Evolutionary conservation across 129 eudicot species (phyloP).

Genomic region (Arctium lappa): DNA sequence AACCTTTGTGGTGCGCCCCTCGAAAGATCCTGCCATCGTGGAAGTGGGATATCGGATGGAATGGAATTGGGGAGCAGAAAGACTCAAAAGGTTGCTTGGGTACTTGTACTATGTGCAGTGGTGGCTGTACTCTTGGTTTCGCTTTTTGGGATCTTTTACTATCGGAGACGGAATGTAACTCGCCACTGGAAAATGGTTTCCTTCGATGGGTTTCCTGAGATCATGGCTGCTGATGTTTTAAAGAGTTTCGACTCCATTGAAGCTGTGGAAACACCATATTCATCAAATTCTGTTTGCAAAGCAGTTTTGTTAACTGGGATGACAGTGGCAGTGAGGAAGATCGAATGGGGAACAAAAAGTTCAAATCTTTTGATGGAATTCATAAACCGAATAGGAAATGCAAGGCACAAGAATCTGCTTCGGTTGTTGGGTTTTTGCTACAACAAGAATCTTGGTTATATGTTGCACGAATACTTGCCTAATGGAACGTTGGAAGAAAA

Average conservation of each 20-base stretch:
- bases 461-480: slow-evolving; percentile 71
- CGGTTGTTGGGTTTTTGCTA: slow-evolving; percentile 77
- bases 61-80: slow-evolving; percentile 52
- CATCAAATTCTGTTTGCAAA: slow-evolving; percentile 56
- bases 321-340: slow-evolving; percentile 64
- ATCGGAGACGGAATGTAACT: slow-evolving; percentile 43
- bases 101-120: slow-evolving; percentile 62
- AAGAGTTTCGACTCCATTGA: slow-evolving; percentile 60
- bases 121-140: slow-evolving; percentile 48
- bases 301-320: slow-evolving; percentile 71
- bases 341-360: slow-evolving; percentile 65
- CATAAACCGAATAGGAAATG: slow-evolving; percentile 50
- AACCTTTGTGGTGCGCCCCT: slow-evolving; percentile 81
- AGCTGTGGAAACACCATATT: slow-evolving; percentile 32
- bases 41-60: slow-evolving; percentile 42
- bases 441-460: slow-evolving; percentile 51
- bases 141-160: slow-evolving; percentile 57
- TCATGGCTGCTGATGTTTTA: slow-evolving; percentile 72
- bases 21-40: slow-evolving; percentile 44
- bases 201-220: slow-evolving; percentile 57
- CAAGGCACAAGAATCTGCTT: slow-evolving; percentile 71
- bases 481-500: slow-evolving; percentile 71
- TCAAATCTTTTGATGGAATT: slow-evolving; percentile 41
- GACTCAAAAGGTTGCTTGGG: slow-evolving; percentile 80
- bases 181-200: slow-evolving; percentile 69